A percentile compares a stretch with the other conserved stretches of the same genome.
Conservation (phyloP, 441 rosid genomes). For the Brassica hybrid region DNA sequence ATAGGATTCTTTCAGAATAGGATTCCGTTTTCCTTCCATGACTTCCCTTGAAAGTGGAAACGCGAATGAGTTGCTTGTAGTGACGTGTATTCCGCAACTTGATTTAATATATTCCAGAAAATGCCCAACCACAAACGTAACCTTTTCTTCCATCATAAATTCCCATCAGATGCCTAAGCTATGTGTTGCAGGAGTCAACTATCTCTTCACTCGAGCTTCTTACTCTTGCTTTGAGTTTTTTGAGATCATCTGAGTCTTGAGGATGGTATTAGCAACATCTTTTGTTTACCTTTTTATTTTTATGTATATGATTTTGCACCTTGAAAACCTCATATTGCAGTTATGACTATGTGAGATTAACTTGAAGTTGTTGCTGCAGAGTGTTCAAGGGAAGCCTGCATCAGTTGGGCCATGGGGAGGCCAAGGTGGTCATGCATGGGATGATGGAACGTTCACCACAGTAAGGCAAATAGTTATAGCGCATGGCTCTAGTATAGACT, state of each 20-base stretch:
- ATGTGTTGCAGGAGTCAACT: conserved; percentile 29
- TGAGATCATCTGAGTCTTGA: conserved; percentile 22
- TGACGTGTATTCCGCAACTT: conserved; percentile 33
- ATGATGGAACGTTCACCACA: conserved; percentile 71
- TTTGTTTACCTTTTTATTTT: conserved; percentile 13
- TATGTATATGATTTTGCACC: conserved; percentile 3
- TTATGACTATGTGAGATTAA: conserved; percentile 30
- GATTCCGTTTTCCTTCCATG: conserved; percentile 35
- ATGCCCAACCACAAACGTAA: conserved; percentile 31
- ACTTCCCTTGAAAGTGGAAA: conserved; percentile 39
- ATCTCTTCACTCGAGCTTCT: conserved; percentile 32
- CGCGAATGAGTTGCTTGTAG: conserved; percentile 28
- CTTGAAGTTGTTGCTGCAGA: conserved; percentile 48
- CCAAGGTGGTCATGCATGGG: conserved; percentile 67
- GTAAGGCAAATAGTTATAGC: conserved; percentile 70
- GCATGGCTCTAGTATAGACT: conserved; percentile 72
- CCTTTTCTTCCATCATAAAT: conserved; percentile 36
- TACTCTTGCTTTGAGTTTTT: conserved; percentile 26
- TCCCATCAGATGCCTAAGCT: conserved; percentile 33
- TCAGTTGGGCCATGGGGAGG: conserved; percentile 90
- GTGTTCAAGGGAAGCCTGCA: conserved; percentile 56
- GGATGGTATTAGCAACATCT: conserved; percentile 37
- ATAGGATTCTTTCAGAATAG: conserved; percentile 29
- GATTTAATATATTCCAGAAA: conserved; percentile 28
- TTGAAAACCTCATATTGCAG: conserved; percentile 9